A percentile compares a stretch with the other conserved stretches of the same genome.
These are phyloP conservation scores for Penicillium taxi DNA, from an alignment of 495 filamentous ascomycete species.

Conservation along the genomic window DNA sequence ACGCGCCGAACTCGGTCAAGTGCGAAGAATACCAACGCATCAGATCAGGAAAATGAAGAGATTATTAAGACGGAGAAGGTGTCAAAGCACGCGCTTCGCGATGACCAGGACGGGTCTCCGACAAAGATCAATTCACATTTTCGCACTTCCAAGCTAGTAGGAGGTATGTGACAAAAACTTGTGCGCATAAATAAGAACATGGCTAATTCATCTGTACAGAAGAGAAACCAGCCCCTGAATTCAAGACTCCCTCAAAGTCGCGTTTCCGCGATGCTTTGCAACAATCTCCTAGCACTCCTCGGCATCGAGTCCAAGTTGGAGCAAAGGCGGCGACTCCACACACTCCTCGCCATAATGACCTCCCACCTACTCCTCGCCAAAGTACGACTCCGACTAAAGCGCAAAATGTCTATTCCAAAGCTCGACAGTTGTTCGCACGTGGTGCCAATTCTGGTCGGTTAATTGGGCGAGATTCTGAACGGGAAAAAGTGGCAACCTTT, in stretches of 20 bases:
- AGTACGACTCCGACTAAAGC: constrained; percentile 49
- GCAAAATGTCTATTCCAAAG: constrained; percentile 74
- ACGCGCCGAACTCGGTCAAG: constrained; percentile 31
- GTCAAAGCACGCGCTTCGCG: constrained; percentile 24
- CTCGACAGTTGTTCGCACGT: constrained; percentile 78
- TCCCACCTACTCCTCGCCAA: constrained; percentile 46
- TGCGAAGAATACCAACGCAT: constrained; percentile 20
- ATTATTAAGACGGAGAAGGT: constrained; percentile 15
- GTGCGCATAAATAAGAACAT: not conserved
- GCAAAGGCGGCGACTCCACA: constrained; percentile 61
- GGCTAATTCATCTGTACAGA: not conserved
- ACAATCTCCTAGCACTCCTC: constrained; percentile 57
- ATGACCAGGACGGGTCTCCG: constrained; percentile 24
- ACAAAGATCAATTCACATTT: constrained; percentile 27
- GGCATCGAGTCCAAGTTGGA: constrained; percentile 56
- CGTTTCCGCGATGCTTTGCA: constrained; percentile 59
- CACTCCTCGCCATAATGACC: constrained; percentile 33
- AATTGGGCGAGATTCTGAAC: constrained; percentile 76
- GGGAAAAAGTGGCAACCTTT: constrained; percentile 60
- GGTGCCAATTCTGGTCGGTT: constrained; percentile 66
- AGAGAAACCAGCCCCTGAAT: constrained; percentile 25
- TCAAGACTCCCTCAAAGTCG: constrained; percentile 55
- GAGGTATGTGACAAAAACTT: constrained; percentile 19
- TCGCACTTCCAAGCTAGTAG: constrained; percentile 25
- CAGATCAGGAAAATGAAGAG: constrained; percentile 26